These are phyloP conservation scores for Pluteus cervinus DNA, from an alignment of 768 basidiomycete species.

Conservation along the genomic window DNA sequence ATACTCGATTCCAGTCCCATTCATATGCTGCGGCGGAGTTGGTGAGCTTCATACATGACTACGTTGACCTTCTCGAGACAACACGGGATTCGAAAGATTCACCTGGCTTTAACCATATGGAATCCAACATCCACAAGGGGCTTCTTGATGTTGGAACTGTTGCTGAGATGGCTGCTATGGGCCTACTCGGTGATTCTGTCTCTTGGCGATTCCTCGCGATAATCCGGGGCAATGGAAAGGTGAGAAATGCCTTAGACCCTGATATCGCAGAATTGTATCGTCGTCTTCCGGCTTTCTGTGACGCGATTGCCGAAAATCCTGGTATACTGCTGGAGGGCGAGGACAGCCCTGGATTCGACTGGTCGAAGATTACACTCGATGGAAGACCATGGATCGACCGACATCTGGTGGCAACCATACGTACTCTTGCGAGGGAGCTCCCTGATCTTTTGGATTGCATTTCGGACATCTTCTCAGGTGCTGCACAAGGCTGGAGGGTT, in stretches of 20 bases:
- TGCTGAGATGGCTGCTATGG: constrained; percentile 15
- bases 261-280: constrained; percentile 13
- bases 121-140: constrained; percentile 16
- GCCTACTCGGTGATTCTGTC: constrained; percentile 13
- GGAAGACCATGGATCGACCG: too few relatives aligned
- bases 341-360: constrained; percentile 4
- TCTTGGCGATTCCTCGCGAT: constrained; percentile 18
- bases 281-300: constrained; percentile 11
- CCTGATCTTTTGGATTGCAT: too few relatives aligned
- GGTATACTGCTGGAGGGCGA: constrained; percentile 6
- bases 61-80: too few relatives aligned
- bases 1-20: too few relatives aligned
- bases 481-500: too few relatives aligned
- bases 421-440: too few relatives aligned
- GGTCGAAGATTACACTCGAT: constrained; percentile 6
- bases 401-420: too few relatives aligned
- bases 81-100: constrained; percentile 11
- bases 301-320: constrained; percentile 9
- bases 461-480: too few relatives aligned
- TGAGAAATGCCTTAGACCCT: constrained; percentile 11
- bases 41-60: too few relatives aligned
- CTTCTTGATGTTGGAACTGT: constrained; percentile 13
- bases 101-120: constrained; percentile 14
- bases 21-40: too few relatives aligned
- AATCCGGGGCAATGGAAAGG: constrained; percentile 10